phyloP scores from a whole-genome alignment of 805 yeast genomes.

The Hyphopichia homilentoma region DNA sequence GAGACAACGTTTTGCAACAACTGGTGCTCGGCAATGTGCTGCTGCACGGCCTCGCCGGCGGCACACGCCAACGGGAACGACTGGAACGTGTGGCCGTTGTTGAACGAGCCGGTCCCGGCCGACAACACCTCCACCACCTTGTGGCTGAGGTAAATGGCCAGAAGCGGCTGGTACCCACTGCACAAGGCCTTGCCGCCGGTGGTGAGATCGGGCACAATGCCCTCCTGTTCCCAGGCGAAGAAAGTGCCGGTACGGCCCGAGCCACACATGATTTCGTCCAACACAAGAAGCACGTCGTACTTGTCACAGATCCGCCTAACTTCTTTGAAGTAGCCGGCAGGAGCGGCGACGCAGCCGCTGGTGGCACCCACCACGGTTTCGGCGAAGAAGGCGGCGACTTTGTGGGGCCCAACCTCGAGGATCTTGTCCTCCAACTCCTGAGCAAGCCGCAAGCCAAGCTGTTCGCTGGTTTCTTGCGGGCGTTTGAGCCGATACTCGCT shows the following conservation, averaged over 20 bases:
- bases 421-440: conserved; percentile 41
- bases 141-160: conserved; percentile 36
- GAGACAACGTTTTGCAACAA: conserved; percentile 40
- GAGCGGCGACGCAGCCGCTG: conserved; percentile 31
- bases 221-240: conserved; percentile 45
- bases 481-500: too few species aligned
- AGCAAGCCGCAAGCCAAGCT: conserved; percentile 29
- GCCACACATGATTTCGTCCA: conserved; percentile 74
- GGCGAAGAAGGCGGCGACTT: conserved; percentile 39
- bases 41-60: too few species aligned
- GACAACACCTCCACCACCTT: conserved; percentile 26
- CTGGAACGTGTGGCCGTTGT: conserved; percentile 10
- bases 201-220: conserved; percentile 45
- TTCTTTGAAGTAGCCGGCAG: conserved; percentile 12
- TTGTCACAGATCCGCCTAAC: conserved; percentile 32
- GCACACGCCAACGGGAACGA: conserved; percentile 5
- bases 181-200: conserved; percentile 49
- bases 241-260: conserved; percentile 50
- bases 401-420: conserved; percentile 40
- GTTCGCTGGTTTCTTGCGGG: too few species aligned
- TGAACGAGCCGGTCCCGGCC: conserved; percentile 15
- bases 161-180: conserved; percentile 45
- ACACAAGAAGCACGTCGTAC: conserved; percentile 55
- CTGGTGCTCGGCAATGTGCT: too few species aligned
- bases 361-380: conserved; percentile 49